Evolutionary conservation across 140 eudicot genomes (phyloP), one percentile per base, ranked within the genome.

Genomic region (Cichorium intybus): DNA sequence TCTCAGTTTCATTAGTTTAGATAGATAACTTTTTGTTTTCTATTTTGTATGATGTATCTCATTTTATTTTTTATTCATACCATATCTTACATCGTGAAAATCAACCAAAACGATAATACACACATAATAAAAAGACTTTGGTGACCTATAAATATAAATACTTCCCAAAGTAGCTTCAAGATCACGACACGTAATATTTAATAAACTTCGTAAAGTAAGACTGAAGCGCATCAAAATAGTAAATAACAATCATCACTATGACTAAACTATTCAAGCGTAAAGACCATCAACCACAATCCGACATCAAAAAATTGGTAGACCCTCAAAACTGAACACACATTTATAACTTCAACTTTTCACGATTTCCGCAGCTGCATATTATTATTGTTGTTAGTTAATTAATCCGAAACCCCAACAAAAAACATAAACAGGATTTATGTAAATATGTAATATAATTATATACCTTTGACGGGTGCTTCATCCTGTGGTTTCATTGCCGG

Each of bases 401-500:
- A 26, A 34, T 24, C 35, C 24, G 31, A 18, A 31, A 37, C 2
- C 31, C 12, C 5, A 58, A 48, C 18, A 57, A 51, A 18, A 18
- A 21, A 4, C 51, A 39, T n/a, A 28, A 34, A 35, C 29, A 39
- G 1, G 4, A 16, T 20, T 27, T 3, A 24, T 51, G 20, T 43
- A 14, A 20, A 14, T 14, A 11, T 2, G 49, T 43, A 43, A 43
- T 10, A 11, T 2, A 39, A 3, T 0, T 10, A 7, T 45, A 43
- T 74, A 84, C 86, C 90, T 79, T 75, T 84, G 77, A 80, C 62
- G 0, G 86, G 75, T 33, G 90, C 58, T 39, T 91, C 97, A 50
- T 91, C 97, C 53, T 82, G 96, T 45, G 96, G 97, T 47, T 91
- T 91, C 97, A 91, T 91, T 61, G 95, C 96, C 0, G 97, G 97